Base-by-base conservation (phyloP, 768 basidiomycete genomes). In the Leccinum barrowsii region DNA sequence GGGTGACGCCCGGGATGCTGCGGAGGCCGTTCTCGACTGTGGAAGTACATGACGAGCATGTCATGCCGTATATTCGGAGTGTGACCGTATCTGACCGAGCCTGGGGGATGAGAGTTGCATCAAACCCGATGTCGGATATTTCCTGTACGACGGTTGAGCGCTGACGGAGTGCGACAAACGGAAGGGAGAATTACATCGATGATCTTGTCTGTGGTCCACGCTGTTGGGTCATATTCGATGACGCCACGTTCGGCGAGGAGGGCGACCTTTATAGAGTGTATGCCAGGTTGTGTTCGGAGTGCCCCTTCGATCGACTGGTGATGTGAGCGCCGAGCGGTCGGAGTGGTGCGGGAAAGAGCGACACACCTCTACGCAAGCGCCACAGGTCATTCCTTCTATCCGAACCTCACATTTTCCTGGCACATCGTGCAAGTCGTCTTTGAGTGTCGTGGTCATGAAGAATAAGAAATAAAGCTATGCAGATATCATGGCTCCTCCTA, bases 121-220 rank as follows among this genome's bases (percentile, higher is more conserved):
- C 94, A 68, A 97, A 97, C 8, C 94, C 94, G 56, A 94, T 87
- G 74, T 95, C 93, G 3, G 87, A 89, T 59, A 96, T 92, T 82
- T 94, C 94, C 90, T 94, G 72, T 35, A 44, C 2, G 19, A 52
- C n/a, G 19, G 42, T 44, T 67, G 7, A 62, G 61, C 59, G 59
- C 12, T 6, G 12, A 34, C 12, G 22, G n/a, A 24, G 34, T 34
- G 48, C 19, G 15, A n/a, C 7, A 11, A 21, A 52, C 11, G n/a
- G 32, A 21, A 37, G 24, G 2, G 22, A 42, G 30, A 62, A 32
- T 55, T 63, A 92, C 92, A 53, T 77, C 81, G 34, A 92, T 78
- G 54, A 99, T 82, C 70, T 90, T 93, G 50, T 86, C 90, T 8
- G 84, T 74, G 34, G 80, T 82, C 97, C 97, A 99, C n/a, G 76